A percentile compares a stretch with the other conserved stretches of the same genome.
phyloP scores from a whole-genome alignment of 2,329 filamentous ascomycete species.

The Elsinoe australis region DNA sequence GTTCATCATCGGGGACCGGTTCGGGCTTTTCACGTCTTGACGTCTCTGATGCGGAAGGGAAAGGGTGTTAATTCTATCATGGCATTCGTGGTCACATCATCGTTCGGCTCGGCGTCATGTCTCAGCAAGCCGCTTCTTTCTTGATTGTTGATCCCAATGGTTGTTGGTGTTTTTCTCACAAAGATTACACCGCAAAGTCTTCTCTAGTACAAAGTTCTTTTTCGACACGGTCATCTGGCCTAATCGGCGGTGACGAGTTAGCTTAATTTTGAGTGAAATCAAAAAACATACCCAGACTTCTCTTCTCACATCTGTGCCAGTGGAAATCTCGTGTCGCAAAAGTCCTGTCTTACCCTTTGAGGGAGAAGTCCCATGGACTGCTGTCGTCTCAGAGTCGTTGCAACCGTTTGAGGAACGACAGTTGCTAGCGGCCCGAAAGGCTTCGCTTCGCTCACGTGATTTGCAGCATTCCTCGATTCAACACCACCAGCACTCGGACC shows the following conservation, averaged over 20 bases:
- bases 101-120: constrained; percentile 12
- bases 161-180: constrained; percentile 9
- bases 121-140: constrained; percentile 5
- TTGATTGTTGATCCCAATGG: constrained; percentile 4
- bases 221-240: constrained; percentile 5
- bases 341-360: no score
- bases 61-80: background rate
- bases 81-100: background rate
- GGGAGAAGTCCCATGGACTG: no score
- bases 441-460: no score
- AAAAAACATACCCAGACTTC: constrained; percentile 6
- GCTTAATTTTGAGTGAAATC: constrained; percentile 6
- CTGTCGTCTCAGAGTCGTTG: no score
- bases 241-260: constrained; percentile 12
- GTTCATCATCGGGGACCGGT: constrained; percentile 10
- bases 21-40: no score
- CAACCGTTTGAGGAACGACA: no score
- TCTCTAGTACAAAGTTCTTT: constrained; percentile 15
- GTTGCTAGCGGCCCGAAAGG: no score
- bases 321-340: no score
- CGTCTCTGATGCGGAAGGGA: no score
- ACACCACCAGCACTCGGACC: no score
- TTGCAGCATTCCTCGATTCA: no score
- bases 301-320: no score
- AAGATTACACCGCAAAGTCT: background rate